phyloP scores from a whole-genome alignment of 2,329 filamentous ascomycete genomes.

The Mycosphaerelloides madeirae region DNA sequence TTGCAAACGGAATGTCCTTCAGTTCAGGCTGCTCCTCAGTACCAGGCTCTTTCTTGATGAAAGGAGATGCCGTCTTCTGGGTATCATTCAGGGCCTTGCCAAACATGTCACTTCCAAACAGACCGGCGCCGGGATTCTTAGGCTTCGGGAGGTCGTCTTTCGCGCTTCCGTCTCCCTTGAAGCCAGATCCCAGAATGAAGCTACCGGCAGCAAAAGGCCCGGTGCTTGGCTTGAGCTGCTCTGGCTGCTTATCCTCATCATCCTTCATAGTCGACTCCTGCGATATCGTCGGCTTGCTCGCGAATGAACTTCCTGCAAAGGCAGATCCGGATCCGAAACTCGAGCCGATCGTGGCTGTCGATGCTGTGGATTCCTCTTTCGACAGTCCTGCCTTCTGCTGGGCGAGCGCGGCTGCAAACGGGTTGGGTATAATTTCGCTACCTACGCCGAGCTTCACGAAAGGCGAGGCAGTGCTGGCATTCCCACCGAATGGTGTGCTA shows the following conservation, averaged over 20 bases:
- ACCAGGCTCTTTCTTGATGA: constrained; percentile 36
- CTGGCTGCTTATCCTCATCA: constrained; percentile 3
- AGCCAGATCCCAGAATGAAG: constrained; percentile 65
- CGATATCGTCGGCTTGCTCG: constrained; percentile 25
- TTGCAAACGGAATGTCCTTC: constrained; percentile 34
- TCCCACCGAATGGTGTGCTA: neutral
- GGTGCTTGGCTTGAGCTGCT: constrained; percentile 6
- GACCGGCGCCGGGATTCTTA: constrained; percentile 23
- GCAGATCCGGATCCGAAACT: constrained; percentile 32
- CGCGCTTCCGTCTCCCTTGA: constrained; percentile 59
- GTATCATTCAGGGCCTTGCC: constrained; percentile 30
- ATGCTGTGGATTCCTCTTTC: constrained; percentile 32
- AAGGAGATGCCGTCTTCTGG: constrained; percentile 29
- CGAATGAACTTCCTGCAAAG: constrained; percentile 24
- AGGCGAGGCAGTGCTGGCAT: constrained; percentile 4
- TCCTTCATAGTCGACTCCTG: constrained; percentile 26
- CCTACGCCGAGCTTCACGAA: constrained; percentile 14
- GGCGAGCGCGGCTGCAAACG: constrained; percentile 19
- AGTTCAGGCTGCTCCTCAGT: constrained; percentile 29
- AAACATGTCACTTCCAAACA: constrained; percentile 31
- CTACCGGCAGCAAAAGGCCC: constrained; percentile 36
- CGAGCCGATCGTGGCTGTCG: constrained; percentile 39
- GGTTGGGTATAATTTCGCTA: constrained; percentile 10
- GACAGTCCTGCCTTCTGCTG: constrained; percentile 11
- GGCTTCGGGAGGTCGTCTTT: constrained; percentile 57